Conservation (phyloP, 129 eudicot species). For the Heracleum sosnowskyi region DNA sequence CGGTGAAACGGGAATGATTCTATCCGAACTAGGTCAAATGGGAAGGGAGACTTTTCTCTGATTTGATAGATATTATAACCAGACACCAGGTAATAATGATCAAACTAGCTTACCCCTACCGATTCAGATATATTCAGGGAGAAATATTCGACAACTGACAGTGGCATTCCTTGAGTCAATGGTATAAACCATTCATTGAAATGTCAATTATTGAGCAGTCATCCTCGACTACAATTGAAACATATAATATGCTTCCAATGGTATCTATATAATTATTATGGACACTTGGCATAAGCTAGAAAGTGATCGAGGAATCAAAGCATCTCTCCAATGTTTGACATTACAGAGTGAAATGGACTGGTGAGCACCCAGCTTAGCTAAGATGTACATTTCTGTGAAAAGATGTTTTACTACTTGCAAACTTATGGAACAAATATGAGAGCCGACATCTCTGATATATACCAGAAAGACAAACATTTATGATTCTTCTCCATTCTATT, state of each 20-base stretch:
- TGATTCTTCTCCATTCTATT: neutral
- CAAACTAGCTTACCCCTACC: neutral
- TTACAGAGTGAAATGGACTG: neutral
- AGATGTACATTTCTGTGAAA: neutral
- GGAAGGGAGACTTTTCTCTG: neutral
- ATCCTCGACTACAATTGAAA: neutral
- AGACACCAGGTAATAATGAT: neutral
- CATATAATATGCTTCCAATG: neutral
- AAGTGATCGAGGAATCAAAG: neutral
- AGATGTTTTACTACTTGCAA: neutral
- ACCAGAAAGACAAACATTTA: neutral
- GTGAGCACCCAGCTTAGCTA: neutral
- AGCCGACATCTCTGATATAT: neutral
- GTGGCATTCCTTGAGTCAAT: neutral
- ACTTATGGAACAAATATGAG: neutral
- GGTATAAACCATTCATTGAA: neutral
- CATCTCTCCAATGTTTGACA: neutral
- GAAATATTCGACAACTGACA: neutral
- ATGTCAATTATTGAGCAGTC: neutral
- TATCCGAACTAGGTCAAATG: neutral
- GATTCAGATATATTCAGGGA: neutral
- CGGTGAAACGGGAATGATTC: neutral
- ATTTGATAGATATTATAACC: neutral
- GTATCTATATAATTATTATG: neutral
- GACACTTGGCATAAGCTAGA: neutral